These are phyloP conservation scores for Hirsutella rhossiliensis DNA, from an alignment of 2,329 filamentous ascomycete species.

Conservation along the genomic window DNA sequence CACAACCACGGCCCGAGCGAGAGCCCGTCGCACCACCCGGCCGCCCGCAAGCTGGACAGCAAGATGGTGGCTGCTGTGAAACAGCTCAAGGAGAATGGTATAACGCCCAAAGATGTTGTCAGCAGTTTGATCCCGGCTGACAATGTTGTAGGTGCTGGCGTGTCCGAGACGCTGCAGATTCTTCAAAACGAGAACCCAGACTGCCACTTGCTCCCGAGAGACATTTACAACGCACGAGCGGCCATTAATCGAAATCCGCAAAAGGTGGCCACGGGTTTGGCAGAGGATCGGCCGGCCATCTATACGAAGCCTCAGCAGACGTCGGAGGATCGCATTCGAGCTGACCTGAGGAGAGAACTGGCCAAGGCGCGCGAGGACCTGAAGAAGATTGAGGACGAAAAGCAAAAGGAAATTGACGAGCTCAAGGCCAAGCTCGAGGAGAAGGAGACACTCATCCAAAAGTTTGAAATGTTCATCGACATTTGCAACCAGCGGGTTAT, in stretches of 20 bases:
- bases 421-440: constrained; percentile 48
- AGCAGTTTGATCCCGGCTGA: constrained; percentile 5
- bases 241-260: constrained; percentile 54
- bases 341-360: constrained; percentile 48
- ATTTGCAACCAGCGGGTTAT: constrained; percentile 57
- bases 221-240: constrained; percentile 56
- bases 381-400: constrained; percentile 42
- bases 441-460: constrained; percentile 49
- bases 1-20: constrained; percentile 58
- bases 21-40: constrained; percentile 53
- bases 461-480: constrained; percentile 59
- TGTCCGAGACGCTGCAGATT: constrained; percentile 54
- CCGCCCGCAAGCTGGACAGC: constrained; percentile 52
- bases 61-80: constrained; percentile 58
- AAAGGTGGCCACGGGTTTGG: constrained; percentile 46
- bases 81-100: constrained; percentile 53
- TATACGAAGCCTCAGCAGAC: constrained; percentile 55
- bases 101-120: constrained; percentile 12
- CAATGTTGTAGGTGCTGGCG: constrained; percentile 40
- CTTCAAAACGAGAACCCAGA: constrained; percentile 52
- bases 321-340: constrained; percentile 50
- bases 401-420: constrained; percentile 43
- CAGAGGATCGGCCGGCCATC: constrained; percentile 50
- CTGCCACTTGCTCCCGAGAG: constrained; percentile 49
- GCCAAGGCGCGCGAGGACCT: constrained; percentile 45